These are phyloP conservation scores for Apiotrichum domesticum DNA, from an alignment of 1,284 basidiomycete species.

Conservation along the genomic window DNA sequence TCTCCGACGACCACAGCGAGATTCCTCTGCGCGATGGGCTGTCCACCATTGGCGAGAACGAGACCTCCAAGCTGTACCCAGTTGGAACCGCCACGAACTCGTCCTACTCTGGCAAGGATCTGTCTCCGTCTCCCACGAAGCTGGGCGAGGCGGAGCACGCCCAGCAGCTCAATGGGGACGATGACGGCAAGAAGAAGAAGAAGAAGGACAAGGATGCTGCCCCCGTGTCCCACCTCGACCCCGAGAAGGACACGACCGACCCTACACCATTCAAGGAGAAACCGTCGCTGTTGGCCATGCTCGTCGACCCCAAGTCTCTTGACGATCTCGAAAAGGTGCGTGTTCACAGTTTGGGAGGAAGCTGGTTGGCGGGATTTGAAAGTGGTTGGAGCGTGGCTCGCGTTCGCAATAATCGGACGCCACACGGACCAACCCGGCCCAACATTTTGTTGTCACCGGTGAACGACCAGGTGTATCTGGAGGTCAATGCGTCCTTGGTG, in stretches of 20 bases:
- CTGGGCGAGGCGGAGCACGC: conserved; percentile 9
- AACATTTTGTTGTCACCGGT: no score
- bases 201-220: conserved; percentile 26
- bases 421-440: background rate
- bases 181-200: conserved; percentile 20
- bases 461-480: no score
- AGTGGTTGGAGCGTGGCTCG: background rate
- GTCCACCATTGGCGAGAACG: conserved; percentile 50
- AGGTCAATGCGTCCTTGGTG: no score
- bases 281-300: conserved; percentile 70
- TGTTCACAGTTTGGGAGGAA: conserved; percentile 47
- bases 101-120: conserved; percentile 12
- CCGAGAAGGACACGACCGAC: conserved; percentile 58
- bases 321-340: conserved; percentile 65
- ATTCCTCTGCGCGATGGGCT: conserved; percentile 31
- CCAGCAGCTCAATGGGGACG: conserved; percentile 15
- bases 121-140: conserved; percentile 1
- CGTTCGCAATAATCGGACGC: background rate
- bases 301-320: conserved; percentile 72
- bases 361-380: background rate
- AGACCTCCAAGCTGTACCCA: conserved; percentile 9
- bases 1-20: conserved; percentile 33
- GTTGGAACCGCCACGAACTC: conserved; percentile 32
- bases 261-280: conserved; percentile 64
- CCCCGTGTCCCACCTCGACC: conserved; percentile 42